These are phyloP conservation scores for Lentinula guzmanii DNA, from an alignment of 768 basidiomycete genomes.

Conservation along the genomic window DNA sequence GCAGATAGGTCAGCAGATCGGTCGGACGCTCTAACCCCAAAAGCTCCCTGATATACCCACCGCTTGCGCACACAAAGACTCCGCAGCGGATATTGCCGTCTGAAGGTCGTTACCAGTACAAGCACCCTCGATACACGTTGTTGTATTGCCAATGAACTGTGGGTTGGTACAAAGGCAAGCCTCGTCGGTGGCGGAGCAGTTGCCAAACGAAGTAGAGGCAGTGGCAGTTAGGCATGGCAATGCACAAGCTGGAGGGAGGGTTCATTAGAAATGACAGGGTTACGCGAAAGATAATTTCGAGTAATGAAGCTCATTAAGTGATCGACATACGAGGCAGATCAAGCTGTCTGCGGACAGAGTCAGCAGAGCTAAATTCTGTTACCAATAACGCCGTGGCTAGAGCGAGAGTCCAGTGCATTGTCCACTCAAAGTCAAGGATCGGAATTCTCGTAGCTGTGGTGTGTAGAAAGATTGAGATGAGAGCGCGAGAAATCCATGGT, in stretches of 20 bases:
- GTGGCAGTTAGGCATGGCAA: constrained; percentile 31
- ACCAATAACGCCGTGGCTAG: neutral
- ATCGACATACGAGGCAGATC: neutral
- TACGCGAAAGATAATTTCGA: neutral
- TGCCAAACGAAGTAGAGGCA: constrained; percentile 29
- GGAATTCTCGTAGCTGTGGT: too few relatives aligned
- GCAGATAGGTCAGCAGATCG: neutral
- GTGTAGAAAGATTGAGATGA: too few relatives aligned
- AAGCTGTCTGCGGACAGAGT: neutral
- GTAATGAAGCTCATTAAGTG: neutral
- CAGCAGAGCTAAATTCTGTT: neutral
- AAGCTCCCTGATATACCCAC: constrained; percentile 28
- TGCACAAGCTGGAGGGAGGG: constrained; percentile 42
- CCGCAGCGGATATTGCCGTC: constrained; percentile 33
- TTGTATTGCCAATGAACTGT: constrained; percentile 37
- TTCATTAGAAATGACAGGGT: neutral
- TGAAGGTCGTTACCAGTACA: constrained; percentile 44
- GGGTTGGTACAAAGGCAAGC: constrained; percentile 50
- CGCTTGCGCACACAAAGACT: constrained; percentile 37
- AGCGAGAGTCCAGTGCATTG: too few relatives aligned
- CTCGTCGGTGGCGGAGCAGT: constrained; percentile 45
- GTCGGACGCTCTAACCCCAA: neutral
- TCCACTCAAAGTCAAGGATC: too few relatives aligned
- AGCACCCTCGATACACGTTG: constrained; percentile 37
- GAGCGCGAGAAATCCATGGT: too few relatives aligned